phyloP scores from a whole-genome alignment of 2,329 filamentous ascomycete genomes.

The Myriosclerotinia scirpicola region DNA sequence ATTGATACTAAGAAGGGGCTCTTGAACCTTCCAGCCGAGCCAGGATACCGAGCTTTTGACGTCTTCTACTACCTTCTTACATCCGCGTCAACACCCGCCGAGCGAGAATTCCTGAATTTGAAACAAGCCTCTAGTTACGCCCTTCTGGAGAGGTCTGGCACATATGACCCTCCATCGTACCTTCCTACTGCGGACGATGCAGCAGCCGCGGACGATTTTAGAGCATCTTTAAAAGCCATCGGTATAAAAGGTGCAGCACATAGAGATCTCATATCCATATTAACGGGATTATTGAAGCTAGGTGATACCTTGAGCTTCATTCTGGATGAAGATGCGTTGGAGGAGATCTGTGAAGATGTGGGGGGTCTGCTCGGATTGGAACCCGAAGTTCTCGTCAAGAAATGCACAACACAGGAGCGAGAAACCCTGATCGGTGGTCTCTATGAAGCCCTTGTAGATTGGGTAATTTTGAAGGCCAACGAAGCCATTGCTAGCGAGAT shows the following conservation, averaged over 20 bases:
- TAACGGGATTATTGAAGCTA: conserved; percentile 85
- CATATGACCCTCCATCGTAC: conserved; percentile 82
- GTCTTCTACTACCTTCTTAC: conserved; percentile 97
- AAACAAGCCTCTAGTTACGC: conserved; percentile 75
- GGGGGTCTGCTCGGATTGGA: conserved; percentile 83
- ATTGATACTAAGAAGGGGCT: conserved; percentile 82
- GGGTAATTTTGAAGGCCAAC: conserved; percentile 89
- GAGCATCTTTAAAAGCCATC: conserved; percentile 81
- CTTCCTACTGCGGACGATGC: conserved; percentile 90
- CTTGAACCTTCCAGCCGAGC: conserved; percentile 73
- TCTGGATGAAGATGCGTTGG: conserved; percentile 79
- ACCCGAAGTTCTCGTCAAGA: conserved; percentile 73
- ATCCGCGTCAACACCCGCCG: conserved; percentile 82
- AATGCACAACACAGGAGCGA: conserved; percentile 82
- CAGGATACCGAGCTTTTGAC: conserved; percentile 89
- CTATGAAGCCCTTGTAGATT: conserved; percentile 93
- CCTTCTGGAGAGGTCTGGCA: conserved; percentile 78
- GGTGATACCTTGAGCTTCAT: conserved; percentile 86
- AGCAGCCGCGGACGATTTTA: conserved; percentile 90
- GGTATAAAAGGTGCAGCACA: conserved; percentile 87
- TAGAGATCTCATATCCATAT: conserved; percentile 78
- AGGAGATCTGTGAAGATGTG: conserved; percentile 87
- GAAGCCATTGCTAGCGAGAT: conserved; percentile 78
- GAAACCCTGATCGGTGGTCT: conserved; percentile 79
- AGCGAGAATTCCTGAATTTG: conserved; percentile 83